phyloP scores from a whole-genome alignment of 768 basidiomycete species.

The Lentinus tigrinus region DNA sequence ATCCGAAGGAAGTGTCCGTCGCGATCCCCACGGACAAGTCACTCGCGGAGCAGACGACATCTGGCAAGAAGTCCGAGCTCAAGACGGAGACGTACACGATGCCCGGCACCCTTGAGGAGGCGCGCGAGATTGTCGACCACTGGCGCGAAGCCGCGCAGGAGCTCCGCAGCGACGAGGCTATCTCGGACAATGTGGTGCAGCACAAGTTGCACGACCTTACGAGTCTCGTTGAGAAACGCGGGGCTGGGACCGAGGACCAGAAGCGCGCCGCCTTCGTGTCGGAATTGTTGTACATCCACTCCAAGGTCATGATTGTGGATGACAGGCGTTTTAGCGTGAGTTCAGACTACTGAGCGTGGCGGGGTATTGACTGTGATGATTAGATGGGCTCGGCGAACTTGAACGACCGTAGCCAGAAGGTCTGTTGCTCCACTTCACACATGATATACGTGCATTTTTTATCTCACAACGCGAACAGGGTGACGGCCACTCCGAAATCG shows the following conservation, averaged over 20 bases:
- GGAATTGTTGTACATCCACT: constrained; percentile 82
- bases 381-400: constrained; percentile 93
- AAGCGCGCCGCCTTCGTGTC: constrained; percentile 80
- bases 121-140: constrained; percentile 58
- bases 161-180: constrained; percentile 57
- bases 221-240: constrained; percentile 68
- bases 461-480: too few relatives aligned
- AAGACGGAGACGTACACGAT: constrained; percentile 65
- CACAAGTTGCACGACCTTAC: constrained; percentile 70
- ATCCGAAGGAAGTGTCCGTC: constrained; percentile 56
- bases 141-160: constrained; percentile 69
- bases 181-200: constrained; percentile 78
- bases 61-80: constrained; percentile 41
- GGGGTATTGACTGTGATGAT: not conserved
- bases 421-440: too few relatives aligned
- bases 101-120: constrained; percentile 67
- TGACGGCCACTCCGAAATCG: constrained; percentile 94
- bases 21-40: constrained; percentile 52
- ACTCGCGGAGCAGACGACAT: constrained; percentile 36
- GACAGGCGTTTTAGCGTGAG: constrained; percentile 85
- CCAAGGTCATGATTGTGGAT: constrained; percentile 93
- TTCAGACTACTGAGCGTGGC: constrained; percentile 8
- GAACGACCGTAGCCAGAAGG: constrained; percentile 85
- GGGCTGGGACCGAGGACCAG: constrained; percentile 82
- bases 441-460: not conserved